Base-by-base conservation (phyloP, 768 basidiomycete species). In the Leccinum subtestaceum region DNA sequence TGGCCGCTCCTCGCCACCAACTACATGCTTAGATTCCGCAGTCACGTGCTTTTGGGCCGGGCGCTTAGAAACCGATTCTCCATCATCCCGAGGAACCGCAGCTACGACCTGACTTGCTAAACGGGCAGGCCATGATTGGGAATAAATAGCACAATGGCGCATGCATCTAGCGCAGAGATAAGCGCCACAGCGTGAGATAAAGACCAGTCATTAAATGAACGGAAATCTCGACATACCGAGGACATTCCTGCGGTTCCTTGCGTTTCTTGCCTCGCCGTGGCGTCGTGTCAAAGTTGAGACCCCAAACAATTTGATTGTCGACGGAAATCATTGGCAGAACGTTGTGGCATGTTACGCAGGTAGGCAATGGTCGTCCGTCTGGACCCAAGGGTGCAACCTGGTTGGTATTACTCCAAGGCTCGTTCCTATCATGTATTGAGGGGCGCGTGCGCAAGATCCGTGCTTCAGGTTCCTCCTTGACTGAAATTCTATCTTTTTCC, bases 131-230 rank as follows among this genome's bases (percentile, higher is more conserved):
- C 91, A 93, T 2, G 81, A 72, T 55, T 80, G 77, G 2, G 79
- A 80, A 72, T 92, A 93, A 58, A 93, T 93, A 11, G 87, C 89
- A 65, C 78, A 82, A 71, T 93, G 91, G 19, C 91, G 87, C 72
- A 92, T 79, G 70, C 91, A 93, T 59, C 90, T 91, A 66, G 17
- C 50, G 47, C 46, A 63, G 53, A 63, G 51, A 58, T 45, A 55
- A 57, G 56, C 50, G 58, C 55, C 45, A 52, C 52, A 64, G 53
- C 36, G 58, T 64, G 55, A 61, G 59, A 63, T 52, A 60, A 21
- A 50, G 43, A 53, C 60, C 43, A 23, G 29, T 57, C 47, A 50
- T 21, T 32, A 63, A 61, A 59, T 34, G 54, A 75, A 81, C 40
- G 49, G 52, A 47, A 61, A 66, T 29, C 19, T 60, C 45, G 62